A percentile compares a stretch with the other conserved stretches of the same genome.
Evolutionary conservation across 2,329 filamentous ascomycete species (phyloP).

Genomic region (Ascosphaera acerosa): DNA sequence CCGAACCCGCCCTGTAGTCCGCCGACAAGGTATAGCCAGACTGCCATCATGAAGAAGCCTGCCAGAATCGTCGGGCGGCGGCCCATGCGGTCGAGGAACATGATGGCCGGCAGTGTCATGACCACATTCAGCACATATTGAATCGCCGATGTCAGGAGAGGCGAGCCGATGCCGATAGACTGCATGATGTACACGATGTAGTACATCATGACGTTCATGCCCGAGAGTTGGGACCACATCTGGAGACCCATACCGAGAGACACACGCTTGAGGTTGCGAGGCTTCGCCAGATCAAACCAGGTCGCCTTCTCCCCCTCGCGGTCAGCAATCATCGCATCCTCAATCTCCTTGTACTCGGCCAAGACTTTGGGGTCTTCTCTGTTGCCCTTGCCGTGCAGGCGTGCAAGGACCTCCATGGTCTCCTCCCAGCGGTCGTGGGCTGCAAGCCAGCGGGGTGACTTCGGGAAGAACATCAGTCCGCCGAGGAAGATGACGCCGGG

Average conservation of each 20-base stretch:
- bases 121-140: constrained; percentile 58
- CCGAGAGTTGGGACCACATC: constrained; percentile 51
- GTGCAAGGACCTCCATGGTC: constrained; percentile 22
- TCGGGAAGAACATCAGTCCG: constrained; percentile 28
- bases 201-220: constrained; percentile 56
- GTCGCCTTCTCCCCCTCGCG: constrained; percentile 40
- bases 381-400: constrained; percentile 41
- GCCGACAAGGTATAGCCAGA: constrained; percentile 15
- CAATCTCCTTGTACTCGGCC: constrained; percentile 44
- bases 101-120: constrained; percentile 50
- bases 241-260: constrained; percentile 47
- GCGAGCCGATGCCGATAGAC: constrained; percentile 3
- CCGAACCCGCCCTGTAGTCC: constrained; percentile 11
- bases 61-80: constrained; percentile 42
- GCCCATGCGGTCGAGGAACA: constrained; percentile 53
- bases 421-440: constrained; percentile 35
- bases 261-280: constrained; percentile 48
- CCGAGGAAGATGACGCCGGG: constrained; percentile 30
- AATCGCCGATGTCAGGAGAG: constrained; percentile 39
- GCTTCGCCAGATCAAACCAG: constrained; percentile 46
- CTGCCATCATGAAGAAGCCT: constrained; percentile 35
- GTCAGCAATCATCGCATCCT: constrained; percentile 20
- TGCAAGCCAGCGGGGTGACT: constrained; percentile 38
- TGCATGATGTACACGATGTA: constrained; percentile 19
- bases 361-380: constrained; percentile 37